A percentile compares a stretch with the other conserved stretches of the same genome.
Conservation (phyloP, 2,329 filamentous ascomycete genomes). For the Fusarium pseudocircinatum region DNA sequence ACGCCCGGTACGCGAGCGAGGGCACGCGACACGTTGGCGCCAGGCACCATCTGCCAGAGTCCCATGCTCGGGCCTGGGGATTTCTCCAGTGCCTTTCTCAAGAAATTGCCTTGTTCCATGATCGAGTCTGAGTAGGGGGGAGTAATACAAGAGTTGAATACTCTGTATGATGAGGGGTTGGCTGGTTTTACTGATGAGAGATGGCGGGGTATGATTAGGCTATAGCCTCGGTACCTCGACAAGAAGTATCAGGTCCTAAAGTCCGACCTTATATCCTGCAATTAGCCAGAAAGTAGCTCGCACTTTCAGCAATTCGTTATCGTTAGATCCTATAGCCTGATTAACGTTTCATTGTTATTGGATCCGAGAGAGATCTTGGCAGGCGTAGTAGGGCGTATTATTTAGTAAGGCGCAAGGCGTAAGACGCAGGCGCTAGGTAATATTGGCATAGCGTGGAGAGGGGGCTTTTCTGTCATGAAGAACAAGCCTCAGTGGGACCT, state of each 20-base stretch:
- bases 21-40: neutral
- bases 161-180: neutral
- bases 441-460: no score
- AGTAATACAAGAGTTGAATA: neutral
- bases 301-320: neutral
- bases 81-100: neutral
- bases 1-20: neutral
- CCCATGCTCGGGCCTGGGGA: neutral
- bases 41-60: neutral
- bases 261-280: fast-evolving
- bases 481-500: no score
- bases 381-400: no score
- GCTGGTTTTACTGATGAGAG: neutral
- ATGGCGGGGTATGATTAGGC: neutral
- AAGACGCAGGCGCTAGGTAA: no score
- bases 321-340: neutral
- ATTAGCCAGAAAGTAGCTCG: neutral
- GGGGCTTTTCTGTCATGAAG: no score
- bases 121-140: neutral
- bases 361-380: neutral
- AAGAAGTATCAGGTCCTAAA: neutral
- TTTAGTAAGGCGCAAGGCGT: no score
- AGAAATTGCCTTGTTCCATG: neutral
- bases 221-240: neutral
- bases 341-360: neutral